Evolutionary conservation across 208 protist genomes (phyloP), one percentile per base, ranked within the genome.

Genomic region (Wallacemonas rigidus): DNA sequence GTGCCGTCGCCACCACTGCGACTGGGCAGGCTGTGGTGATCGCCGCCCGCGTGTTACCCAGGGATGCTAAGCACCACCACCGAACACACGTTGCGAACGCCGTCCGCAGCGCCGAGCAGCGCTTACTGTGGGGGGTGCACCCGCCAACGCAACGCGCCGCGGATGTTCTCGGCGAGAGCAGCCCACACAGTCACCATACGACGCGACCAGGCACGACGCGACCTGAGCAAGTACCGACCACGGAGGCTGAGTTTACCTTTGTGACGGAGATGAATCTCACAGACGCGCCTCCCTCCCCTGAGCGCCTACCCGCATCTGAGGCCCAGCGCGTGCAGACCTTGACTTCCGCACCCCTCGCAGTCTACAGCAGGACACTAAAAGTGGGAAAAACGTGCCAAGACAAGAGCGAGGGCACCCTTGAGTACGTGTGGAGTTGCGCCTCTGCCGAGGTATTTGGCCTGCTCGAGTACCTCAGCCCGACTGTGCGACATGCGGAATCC

Each of bases 1-100:
- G 26, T 26, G 26, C 26, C 26, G 26, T 26, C 26, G 26, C 26
- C 26, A 26, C 26, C 26, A 26, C 26, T 26, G 26, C 26, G 26
- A 26, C 26, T 26, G 26, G 26, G 26, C 45, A 50, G 35, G 75
- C 81, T 48, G 47, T 88, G 35, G 79, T 89, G 36, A 65, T 89
- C 9, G 83, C 83, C 36, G 50, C 85, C 3, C 74, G 87, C 47
- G 76, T 81, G 68, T 75, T 83, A 39, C 58, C 41, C 17, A 54
- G 50, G 17, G 53, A 48, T 40, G 54, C 38, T 39, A 15, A 51
- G 15, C 44, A 50, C 50, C 26, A 51, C 36, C 44, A 50, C 50
- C 56, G 41, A 8, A 62, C 39, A 11, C 53, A 71, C 14, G 4
- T 17, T 41, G 36, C 44, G 38, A 40, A 26, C 17, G 1, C 8